Conservation (phyloP, 306 rosid species). For the Castanea sativa region DNA sequence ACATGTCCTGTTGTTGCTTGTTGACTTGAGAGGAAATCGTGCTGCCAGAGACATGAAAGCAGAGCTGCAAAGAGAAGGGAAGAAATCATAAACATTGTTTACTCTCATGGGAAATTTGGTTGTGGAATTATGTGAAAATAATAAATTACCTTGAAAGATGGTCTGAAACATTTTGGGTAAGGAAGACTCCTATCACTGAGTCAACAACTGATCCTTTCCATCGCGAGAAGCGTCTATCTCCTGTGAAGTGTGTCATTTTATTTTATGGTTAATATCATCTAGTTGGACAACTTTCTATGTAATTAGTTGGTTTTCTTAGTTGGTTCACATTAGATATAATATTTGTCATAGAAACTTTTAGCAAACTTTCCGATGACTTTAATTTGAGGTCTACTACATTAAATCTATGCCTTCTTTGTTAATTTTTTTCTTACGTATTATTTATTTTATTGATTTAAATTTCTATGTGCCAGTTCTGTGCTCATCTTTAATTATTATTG, state of each 20-base stretch:
- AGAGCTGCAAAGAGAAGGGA: slow-evolving; percentile 62
- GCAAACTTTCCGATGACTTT: background rate
- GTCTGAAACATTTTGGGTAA: slow-evolving; percentile 95
- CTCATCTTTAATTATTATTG: background rate
- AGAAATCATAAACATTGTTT: slow-evolving; percentile 16
- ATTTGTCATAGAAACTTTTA: background rate
- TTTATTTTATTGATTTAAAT: background rate
- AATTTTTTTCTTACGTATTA: background rate
- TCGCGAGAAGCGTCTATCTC: slow-evolving; percentile 89
- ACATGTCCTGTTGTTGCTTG: slow-evolving; percentile 33
- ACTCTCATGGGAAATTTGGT: slow-evolving; percentile 12
- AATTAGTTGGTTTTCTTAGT: slow-evolving; percentile 12
- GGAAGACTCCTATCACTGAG: slow-evolving; percentile 91
- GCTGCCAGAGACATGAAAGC: slow-evolving; percentile 95
- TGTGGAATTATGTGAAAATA: slow-evolving; percentile 1
- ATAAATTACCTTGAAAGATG: slow-evolving; percentile 83
- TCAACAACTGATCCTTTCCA: slow-evolving; percentile 99
- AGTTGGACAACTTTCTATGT: slow-evolving; percentile 11
- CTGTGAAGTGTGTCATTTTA: slow-evolving; percentile 39
- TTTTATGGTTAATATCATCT: slow-evolving; percentile 17
- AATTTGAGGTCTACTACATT: background rate
- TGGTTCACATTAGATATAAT: background rate
- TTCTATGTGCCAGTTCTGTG: background rate
- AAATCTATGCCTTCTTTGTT: background rate
- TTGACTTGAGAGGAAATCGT: slow-evolving; percentile 57